Percentiles rank a stretch among this genome's conserved stretches.
Evolutionary conservation across 2,329 filamentous ascomycete species (phyloP).

Genomic region (Sarocladium oryzae): DNA sequence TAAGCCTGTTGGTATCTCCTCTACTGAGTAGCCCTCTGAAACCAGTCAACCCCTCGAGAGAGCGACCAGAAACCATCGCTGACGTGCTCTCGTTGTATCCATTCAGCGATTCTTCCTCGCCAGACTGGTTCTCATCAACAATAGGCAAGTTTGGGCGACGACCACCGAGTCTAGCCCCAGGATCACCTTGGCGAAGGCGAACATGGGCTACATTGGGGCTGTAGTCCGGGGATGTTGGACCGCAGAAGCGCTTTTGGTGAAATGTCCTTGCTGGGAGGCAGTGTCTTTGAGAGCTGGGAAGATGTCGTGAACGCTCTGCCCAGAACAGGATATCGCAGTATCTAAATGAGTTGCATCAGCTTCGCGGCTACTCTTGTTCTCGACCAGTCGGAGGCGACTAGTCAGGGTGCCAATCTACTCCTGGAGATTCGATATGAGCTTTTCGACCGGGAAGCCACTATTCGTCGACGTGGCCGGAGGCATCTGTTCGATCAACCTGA

Average conservation of each 20-base stretch:
- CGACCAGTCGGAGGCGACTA: slow-evolving; percentile 3
- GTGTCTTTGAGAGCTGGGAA: background rate
- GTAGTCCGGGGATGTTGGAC: slow-evolving; percentile 21
- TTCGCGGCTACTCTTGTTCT: slow-evolving; percentile 8
- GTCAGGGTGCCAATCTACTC: slow-evolving; percentile 3
- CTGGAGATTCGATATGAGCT: background rate
- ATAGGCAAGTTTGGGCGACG: background rate
- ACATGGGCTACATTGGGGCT: slow-evolving; percentile 19
- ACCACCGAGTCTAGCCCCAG: background rate
- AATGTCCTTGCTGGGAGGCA: background rate
- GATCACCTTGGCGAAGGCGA: slow-evolving; percentile 12
- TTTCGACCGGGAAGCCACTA: background rate
- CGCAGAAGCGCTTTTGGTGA: slow-evolving; percentile 16
- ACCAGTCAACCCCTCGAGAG: background rate
- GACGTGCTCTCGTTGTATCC: background rate
- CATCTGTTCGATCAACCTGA: background rate
- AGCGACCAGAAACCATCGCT: background rate
- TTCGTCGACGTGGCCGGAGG: background rate
- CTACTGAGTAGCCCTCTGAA: background rate
- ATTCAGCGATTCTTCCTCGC: slow-evolving; percentile 5
- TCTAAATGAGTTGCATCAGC: slow-evolving; percentile 10
- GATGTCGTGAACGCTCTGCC: background rate
- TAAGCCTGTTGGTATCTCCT: background rate
- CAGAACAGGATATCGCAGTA: background rate
- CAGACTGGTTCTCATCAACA: slow-evolving; percentile 8